Base-by-base conservation (phyloP, 345 rosid species). In the Eutrema yunnanense region DNA sequence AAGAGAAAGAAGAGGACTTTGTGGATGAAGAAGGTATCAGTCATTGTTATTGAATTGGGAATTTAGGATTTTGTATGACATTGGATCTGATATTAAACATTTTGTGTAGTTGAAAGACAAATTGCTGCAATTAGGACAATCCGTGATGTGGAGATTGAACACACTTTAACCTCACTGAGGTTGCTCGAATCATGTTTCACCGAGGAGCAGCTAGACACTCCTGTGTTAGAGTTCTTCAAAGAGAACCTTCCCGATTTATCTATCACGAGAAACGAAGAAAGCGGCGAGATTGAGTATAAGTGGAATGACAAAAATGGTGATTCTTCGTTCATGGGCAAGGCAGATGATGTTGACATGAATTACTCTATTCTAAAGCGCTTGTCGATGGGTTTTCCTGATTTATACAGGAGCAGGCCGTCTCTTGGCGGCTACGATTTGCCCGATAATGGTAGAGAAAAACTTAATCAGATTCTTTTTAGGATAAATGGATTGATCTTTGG, bases 141-240 rank as follows among this genome's bases (percentile, higher is more conserved):
- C 9, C 86, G 96, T 50, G 96, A 92, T 69, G 85, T 88, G 67
- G 90, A 88, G 76, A 81, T 88, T 62, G 93, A 88, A 47, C 87
- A 83, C 27, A 76, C 73, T 47, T 63, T 85, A 46, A 87, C 92
- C 14, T 82, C 79, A 47, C 26, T 94, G 61, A 86, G 81, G 19
- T 84, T 89, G 75, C 86, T 92, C 3, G 81, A 86, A 22, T 88
- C 99, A 2, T 81, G 78, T 71, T 80, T 87, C 40, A 77, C 62
- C 0, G 66, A 87, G 62, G 86, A 84, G 58, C 92, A 92, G 81
- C 80, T 86, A 13, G 69, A 78, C 16, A 82, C 77, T 29, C 90
- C 90, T 30, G 86, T 69, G 13, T 73, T 80, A 22, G 81, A 83
- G 33, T 86, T 92, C 73, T 86, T 94, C 62, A 77, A 70, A 49